A percentile compares a stretch with the other conserved stretches of the same genome.
Evolutionary conservation across 2,329 filamentous ascomycete genomes (phyloP).

Genomic region (Macroventuria anomochaeta): DNA sequence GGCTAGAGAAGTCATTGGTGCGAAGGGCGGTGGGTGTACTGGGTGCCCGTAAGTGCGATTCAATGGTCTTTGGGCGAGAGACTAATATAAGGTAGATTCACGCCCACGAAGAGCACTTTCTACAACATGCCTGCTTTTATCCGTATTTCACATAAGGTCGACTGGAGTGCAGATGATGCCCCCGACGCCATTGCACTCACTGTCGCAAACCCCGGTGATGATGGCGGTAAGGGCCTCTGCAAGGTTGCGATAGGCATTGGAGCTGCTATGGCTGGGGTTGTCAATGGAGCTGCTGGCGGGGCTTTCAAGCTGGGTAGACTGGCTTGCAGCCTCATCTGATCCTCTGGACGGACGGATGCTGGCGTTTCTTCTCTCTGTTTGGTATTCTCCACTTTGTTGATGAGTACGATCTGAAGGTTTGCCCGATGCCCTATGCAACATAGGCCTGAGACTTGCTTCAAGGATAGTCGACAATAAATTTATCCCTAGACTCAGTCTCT

Average conservation of each 20-base stretch:
- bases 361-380: too few species aligned
- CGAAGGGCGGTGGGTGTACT: background rate
- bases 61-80: too few species aligned
- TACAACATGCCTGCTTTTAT: background rate
- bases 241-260: background rate
- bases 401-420: too few species aligned
- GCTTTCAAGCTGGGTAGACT: background rate
- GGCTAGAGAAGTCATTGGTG: background rate
- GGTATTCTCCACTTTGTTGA: too few species aligned
- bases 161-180: background rate
- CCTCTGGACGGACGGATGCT: too few species aligned
- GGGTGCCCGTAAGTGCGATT: background rate
- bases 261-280: background rate
- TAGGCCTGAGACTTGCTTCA: too few species aligned
- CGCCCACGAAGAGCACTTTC: too few species aligned
- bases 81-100: too few species aligned
- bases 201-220: background rate
- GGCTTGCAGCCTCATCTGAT: background rate
- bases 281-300: background rate
- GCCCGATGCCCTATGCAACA: too few species aligned
- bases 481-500: too few species aligned
- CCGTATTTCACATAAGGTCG: background rate
- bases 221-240: background rate
- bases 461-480: too few species aligned
- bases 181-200: background rate